Percentiles rank a stretch among this genome's conserved stretches.
These are phyloP conservation scores for Lentinula sp. DNA, from an alignment of 768 basidiomycete genomes.

Conservation along the genomic window DNA sequence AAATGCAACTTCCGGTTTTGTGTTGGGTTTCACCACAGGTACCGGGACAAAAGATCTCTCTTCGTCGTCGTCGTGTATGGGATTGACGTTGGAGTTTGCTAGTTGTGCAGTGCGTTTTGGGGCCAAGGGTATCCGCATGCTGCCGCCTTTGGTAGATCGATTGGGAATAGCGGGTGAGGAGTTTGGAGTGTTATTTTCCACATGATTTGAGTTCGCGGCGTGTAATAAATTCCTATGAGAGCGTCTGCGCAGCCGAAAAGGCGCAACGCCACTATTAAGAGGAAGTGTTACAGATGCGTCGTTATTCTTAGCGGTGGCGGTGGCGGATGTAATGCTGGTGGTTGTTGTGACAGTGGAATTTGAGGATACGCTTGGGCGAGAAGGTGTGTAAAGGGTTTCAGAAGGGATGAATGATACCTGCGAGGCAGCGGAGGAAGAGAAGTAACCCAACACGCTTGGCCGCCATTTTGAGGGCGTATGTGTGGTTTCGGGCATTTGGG, in stretches of 20 bases:
- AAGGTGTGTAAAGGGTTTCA: conserved; percentile 32
- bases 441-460: conserved; percentile 63
- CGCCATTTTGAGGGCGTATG: conserved; percentile 44
- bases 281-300: conserved; percentile 32
- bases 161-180: not conserved
- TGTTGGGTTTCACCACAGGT: not conserved
- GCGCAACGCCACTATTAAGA: conserved; percentile 23
- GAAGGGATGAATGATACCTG: conserved; percentile 36
- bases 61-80: conserved; percentile 20
- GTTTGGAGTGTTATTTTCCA: not conserved
- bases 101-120: conserved; percentile 21
- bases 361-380: conserved; percentile 59
- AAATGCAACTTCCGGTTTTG: conserved; percentile 30
- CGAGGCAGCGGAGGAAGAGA: conserved; percentile 42
- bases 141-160: not conserved
- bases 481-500: conserved; percentile 12
- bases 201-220: conserved; percentile 13
- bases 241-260: conserved; percentile 29
- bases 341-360: conserved; percentile 35
- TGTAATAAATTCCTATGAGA: conserved; percentile 27
- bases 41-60: conserved; percentile 14
- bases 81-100: conserved; percentile 13
- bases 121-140: conserved; percentile 23
- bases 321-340: conserved; percentile 45
- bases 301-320: conserved; percentile 40